These are phyloP conservation scores for Sophora flavescens DNA, from an alignment of 306 rosid species.

Conservation along the genomic window DNA sequence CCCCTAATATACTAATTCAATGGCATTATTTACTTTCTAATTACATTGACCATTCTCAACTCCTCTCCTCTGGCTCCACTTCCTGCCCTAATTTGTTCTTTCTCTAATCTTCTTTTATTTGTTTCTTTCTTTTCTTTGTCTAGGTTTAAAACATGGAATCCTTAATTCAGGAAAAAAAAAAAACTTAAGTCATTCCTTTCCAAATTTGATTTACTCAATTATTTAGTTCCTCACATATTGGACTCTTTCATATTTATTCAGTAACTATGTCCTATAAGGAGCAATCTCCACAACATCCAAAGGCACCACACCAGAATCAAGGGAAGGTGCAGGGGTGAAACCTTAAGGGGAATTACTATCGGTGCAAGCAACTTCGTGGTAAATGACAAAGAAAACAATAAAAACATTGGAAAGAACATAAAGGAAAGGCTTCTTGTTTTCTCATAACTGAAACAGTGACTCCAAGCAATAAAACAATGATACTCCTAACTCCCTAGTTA, in stretches of 20 bases:
- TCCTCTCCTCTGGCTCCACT: not conserved
- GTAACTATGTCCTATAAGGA: not conserved
- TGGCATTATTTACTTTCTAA: conserved; percentile 14
- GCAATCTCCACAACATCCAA: not conserved
- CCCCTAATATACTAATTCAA: not conserved
- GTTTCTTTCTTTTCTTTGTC: not conserved
- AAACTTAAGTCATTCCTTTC: conserved; percentile 27
- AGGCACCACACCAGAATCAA: conserved; percentile 10
- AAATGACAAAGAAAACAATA: not conserved
- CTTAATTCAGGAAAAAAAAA: no score
- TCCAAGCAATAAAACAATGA: conserved; percentile 12
- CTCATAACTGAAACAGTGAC: not conserved
- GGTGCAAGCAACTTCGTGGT: conserved; percentile 1
- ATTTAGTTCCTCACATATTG: not conserved
- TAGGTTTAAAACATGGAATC: conserved; percentile 1
- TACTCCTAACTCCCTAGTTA: not conserved
- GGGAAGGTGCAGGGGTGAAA: conserved; percentile 7
- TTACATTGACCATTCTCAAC: conserved; percentile 15
- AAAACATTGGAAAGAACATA: conserved; percentile 20
- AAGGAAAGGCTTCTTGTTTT: not conserved
- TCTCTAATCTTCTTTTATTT: not conserved
- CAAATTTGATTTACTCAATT: not conserved
- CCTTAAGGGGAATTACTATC: not conserved
- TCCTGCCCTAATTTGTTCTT: not conserved
- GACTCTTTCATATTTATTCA: not conserved